These are phyloP conservation scores for Lipomyces sp. DNA, from an alignment of 805 yeast species.

Conservation along the genomic window DNA sequence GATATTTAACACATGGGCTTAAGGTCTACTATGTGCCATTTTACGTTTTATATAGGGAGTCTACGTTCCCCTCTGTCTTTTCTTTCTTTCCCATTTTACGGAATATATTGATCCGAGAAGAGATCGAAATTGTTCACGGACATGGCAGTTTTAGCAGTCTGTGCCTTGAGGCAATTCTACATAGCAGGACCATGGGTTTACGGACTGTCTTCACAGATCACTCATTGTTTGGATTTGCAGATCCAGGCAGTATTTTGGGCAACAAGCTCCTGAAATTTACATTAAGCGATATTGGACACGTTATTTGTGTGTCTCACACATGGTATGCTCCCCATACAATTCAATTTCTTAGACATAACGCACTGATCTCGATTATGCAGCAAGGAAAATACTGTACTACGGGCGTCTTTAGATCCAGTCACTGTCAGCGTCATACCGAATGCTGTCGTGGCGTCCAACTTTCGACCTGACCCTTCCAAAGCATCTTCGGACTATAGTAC, in stretches of 20 bases:
- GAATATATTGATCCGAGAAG: slow-evolving; percentile 82
- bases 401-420: slow-evolving; percentile 81
- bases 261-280: slow-evolving; percentile 86
- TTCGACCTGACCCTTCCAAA: slow-evolving; percentile 50
- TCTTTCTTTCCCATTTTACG: slow-evolving; percentile 84
- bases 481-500: slow-evolving; percentile 47
- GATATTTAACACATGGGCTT: slow-evolving; percentile 85
- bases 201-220: slow-evolving; percentile 94
- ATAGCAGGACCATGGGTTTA: slow-evolving; percentile 90
- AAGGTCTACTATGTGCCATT: slow-evolving; percentile 92
- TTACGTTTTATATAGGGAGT: slow-evolving; percentile 75
- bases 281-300: slow-evolving; percentile 83
- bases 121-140: slow-evolving; percentile 88
- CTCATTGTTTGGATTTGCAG: slow-evolving; percentile 91
- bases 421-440: slow-evolving; percentile 91
- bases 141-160: slow-evolving; percentile 88
- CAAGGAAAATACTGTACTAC: slow-evolving; percentile 89
- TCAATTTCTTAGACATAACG: background rate
- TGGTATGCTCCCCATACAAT: slow-evolving; percentile 41
- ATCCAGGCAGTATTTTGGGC: slow-evolving; percentile 78
- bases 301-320: slow-evolving; percentile 95
- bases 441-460: slow-evolving; percentile 89
- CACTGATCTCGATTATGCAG: slow-evolving; percentile 45
- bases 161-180: slow-evolving; percentile 90
- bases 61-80: slow-evolving; percentile 88